A percentile compares a stretch with the other conserved stretches of the same genome.
Conservation (phyloP, 1,284 basidiomycete species). For the Pterulicium gracile region DNA sequence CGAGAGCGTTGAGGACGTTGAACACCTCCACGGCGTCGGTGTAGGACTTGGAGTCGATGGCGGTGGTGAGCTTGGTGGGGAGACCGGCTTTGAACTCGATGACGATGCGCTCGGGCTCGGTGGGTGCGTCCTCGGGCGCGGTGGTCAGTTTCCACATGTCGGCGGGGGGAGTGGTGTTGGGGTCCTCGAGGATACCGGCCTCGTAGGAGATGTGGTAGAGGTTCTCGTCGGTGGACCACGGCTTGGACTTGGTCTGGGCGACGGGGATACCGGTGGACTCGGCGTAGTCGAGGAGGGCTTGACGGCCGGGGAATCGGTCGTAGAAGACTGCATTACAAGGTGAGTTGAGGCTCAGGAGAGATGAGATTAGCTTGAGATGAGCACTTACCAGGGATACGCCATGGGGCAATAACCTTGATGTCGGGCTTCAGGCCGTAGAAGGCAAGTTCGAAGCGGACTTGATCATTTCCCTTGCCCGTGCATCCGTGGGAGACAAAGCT, state of each 20-base stretch:
- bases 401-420: constrained; percentile 98
- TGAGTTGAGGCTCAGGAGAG: constrained; percentile 2
- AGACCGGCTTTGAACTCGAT: constrained; percentile 86
- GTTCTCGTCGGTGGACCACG: constrained; percentile 99
- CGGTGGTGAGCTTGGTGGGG: constrained; percentile 69
- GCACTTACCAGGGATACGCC: constrained; percentile 80
- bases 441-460: constrained; percentile 98
- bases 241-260: constrained; percentile 91
- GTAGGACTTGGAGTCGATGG: constrained; percentile 41
- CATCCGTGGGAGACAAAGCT: constrained; percentile 97
- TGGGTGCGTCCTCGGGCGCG: constrained; percentile 77
- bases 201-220: constrained; percentile 99
- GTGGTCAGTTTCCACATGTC: constrained; percentile 99
- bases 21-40: constrained; percentile 97
- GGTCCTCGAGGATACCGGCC: constrained; percentile 97
- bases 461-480: constrained; percentile 99
- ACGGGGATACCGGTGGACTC: constrained; percentile 88
- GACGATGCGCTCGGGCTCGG: constrained; percentile 68
- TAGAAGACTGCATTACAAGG: constrained; percentile 70
- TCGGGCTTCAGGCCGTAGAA: constrained; percentile 98
- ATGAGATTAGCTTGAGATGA: neutral
- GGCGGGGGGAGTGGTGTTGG: constrained; percentile 86
- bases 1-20: constrained; percentile 84
- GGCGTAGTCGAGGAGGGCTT: constrained; percentile 87
- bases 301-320: constrained; percentile 92